These are phyloP conservation scores for Peribolospora kevripleyi DNA, from an alignment of 768 basidiomycete species.

Conservation along the genomic window DNA sequence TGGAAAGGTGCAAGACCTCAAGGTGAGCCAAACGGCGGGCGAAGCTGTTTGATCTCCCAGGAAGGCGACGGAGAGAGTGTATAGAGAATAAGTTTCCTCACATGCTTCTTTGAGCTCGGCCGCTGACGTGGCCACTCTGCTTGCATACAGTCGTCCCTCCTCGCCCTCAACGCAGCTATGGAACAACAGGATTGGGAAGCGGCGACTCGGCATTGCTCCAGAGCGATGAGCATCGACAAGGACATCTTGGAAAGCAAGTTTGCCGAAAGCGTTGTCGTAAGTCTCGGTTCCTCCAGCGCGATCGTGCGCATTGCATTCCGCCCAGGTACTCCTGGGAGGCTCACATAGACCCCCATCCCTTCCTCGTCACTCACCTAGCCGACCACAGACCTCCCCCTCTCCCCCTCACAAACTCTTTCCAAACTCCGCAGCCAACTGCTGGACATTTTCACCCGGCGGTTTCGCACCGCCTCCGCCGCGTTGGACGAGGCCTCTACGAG, in stretches of 20 bases:
- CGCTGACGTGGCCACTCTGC: conserved; percentile 9
- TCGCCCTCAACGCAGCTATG: conserved; percentile 35
- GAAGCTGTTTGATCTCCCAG: not conserved
- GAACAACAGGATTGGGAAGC: conserved; percentile 82
- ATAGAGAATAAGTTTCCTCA: not conserved
- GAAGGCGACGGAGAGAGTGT: not conserved
- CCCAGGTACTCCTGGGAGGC: not conserved
- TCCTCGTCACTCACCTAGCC: conserved; percentile 31
- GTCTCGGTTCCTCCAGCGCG: conserved; percentile 14
- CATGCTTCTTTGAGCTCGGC: conserved; percentile 13
- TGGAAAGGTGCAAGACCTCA: conserved; percentile 80
- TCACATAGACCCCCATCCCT: not conserved
- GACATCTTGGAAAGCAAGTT: conserved; percentile 62
- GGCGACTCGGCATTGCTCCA: conserved; percentile 67
- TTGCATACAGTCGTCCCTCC: conserved; percentile 37
- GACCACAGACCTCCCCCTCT: conserved; percentile 60
- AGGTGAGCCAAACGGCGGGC: conserved; percentile 28
- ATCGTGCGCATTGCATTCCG: not conserved
- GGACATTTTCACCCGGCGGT: conserved; percentile 49
- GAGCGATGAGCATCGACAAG: conserved; percentile 61
- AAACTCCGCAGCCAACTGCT: conserved; percentile 50
- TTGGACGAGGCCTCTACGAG: conserved; percentile 45
- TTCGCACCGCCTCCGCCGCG: conserved; percentile 51
- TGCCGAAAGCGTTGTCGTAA: conserved; percentile 63
- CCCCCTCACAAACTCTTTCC: conserved; percentile 61